Evolutionary conservation across 768 basidiomycete species (phyloP).

Genomic region (Suillus hirtellus): DNA sequence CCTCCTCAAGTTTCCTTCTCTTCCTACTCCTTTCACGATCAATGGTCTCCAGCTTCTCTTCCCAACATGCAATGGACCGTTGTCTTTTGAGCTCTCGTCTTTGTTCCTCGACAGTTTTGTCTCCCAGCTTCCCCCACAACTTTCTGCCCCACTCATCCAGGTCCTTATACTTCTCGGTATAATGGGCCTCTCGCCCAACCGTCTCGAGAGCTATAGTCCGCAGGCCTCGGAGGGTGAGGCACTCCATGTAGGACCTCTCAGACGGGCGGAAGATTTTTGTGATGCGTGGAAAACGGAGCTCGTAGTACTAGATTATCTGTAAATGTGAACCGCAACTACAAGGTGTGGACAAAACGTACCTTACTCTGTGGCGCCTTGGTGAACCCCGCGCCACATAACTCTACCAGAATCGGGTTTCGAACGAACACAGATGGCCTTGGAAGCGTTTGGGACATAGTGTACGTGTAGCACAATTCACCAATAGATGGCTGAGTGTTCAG

Average conservation of each 20-base stretch:
- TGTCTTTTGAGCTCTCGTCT: constrained; percentile 37
- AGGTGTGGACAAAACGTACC: constrained; percentile 34
- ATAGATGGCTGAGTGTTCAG: constrained; percentile 20
- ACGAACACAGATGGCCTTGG: constrained; percentile 58
- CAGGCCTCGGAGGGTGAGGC: constrained; percentile 47
- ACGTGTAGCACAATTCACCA: constrained; percentile 52
- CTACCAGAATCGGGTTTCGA: constrained; percentile 61
- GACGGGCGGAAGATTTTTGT: constrained; percentile 60
- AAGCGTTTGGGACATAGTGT: constrained; percentile 49
- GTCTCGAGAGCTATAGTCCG: constrained; percentile 55
- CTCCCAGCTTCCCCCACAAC: constrained; percentile 42
- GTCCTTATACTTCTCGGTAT: constrained; percentile 43
- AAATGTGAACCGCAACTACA: constrained; percentile 1
- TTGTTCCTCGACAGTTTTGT: constrained; percentile 34
- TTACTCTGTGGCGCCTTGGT: constrained; percentile 61
- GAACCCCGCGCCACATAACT: constrained; percentile 83
- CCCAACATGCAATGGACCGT: constrained; percentile 41
- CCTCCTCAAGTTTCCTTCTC: constrained; percentile 14
- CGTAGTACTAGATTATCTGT: constrained; percentile 59
- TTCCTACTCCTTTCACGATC: constrained; percentile 28
- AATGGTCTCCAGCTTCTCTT: constrained; percentile 37
- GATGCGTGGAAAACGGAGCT: constrained; percentile 81
- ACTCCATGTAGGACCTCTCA: constrained; percentile 69
- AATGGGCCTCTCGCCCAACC: constrained; percentile 49
- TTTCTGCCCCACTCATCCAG: constrained; percentile 45